A percentile compares a stretch with the other conserved stretches of the same genome.
Evolutionary conservation across 305 asterid genomes (phyloP).

Genomic region (Fraxinus platypoda): DNA sequence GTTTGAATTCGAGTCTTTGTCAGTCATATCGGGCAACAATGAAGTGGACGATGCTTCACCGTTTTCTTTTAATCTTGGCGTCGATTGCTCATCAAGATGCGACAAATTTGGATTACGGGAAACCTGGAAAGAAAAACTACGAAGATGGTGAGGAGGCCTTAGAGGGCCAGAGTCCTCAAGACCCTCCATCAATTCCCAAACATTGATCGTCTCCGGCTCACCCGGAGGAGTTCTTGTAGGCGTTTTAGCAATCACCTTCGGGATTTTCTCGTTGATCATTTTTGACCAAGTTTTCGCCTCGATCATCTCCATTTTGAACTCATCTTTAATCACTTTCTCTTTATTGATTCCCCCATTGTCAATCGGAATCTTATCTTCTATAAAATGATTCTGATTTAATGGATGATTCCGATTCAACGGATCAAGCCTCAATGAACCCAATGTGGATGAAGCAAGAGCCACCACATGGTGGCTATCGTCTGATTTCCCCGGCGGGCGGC

Average conservation of each 20-base stretch:
- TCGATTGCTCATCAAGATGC: slow-evolving; percentile 39
- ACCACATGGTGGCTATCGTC: slow-evolving; percentile 59
- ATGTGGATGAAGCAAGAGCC: slow-evolving; percentile 78
- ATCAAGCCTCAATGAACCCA: slow-evolving; percentile 73
- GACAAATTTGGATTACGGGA: slow-evolving; percentile 18
- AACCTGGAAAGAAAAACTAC: slow-evolving; percentile 70
- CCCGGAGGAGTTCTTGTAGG: slow-evolving; percentile 65
- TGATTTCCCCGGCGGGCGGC: slow-evolving; percentile 37
- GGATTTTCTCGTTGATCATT: slow-evolving; percentile 74
- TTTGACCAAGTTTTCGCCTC: slow-evolving; percentile 82
- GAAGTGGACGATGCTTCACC: slow-evolving; percentile 32
- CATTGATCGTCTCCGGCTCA: slow-evolving; percentile 74
- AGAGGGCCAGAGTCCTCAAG: slow-evolving; percentile 68
- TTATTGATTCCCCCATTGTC: background rate
- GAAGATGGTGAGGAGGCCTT: slow-evolving; percentile 41
- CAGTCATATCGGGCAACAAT: slow-evolving; percentile 38
- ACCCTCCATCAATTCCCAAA: slow-evolving; percentile 91
- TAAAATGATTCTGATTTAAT: background rate
- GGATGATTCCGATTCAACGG: slow-evolving; percentile 30
- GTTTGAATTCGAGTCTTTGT: slow-evolving; percentile 39
- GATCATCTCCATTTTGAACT: slow-evolving; percentile 50
- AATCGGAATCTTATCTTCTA: slow-evolving; percentile 12
- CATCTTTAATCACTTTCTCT: slow-evolving; percentile 20
- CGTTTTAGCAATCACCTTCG: slow-evolving; percentile 58
- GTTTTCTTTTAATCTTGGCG: slow-evolving; percentile 43